Base-by-base conservation (phyloP, 495 filamentous ascomycete species). In the Collariella sp. region DNA sequence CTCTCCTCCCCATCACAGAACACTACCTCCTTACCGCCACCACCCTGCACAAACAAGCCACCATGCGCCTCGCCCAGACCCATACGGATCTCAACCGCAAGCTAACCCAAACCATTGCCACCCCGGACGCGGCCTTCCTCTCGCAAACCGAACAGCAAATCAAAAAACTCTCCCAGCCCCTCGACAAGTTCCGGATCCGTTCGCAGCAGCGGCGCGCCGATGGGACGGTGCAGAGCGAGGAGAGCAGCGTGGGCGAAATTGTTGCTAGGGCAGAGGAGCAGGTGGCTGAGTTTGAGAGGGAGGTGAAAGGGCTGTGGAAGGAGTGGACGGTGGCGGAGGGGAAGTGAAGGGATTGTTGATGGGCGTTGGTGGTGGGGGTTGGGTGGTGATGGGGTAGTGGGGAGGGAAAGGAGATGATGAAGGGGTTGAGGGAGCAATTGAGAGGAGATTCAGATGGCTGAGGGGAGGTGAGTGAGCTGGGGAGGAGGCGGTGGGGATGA, bases 281-380 rank as follows among this genome's bases (percentile, higher is more conserved):
- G 36, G 34, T 66, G 26, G 7, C 38, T n/a, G 50, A 57, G 54
- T 53, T 62, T 15, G 58, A 64, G 40, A 35, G 41, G 12, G 60
- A 68, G 18, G 50, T 70, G 26, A 46, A 24, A 6, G 45, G 20
- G 12, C 34, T 67, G 31, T 58, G 59, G 50, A 33, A 16, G 7
- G 55, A 64, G 33, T 56, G 54, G 52, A 54, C 61, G 43, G 34
- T 46, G 19, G 64, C 64, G 18, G 57, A 67, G 51, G 56, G 55
- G 59, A 59, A 50, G 58, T 65, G 12, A 60, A 61, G 42, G 67
- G 46, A 46, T 48, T 66, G 41, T 20, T 59, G 42, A 31, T 4
- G 4, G 26, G 26, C 5, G 26, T 31, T 31, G 26, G 4, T 31
- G 26, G 5, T 31, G 4, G 4, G 26, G 26, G 5, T 31, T 4